Evolutionary conservation across 2,329 filamentous ascomycete species (phyloP), one percentile per base, ranked within the genome.

Genomic region (Fusarium floridanum): DNA sequence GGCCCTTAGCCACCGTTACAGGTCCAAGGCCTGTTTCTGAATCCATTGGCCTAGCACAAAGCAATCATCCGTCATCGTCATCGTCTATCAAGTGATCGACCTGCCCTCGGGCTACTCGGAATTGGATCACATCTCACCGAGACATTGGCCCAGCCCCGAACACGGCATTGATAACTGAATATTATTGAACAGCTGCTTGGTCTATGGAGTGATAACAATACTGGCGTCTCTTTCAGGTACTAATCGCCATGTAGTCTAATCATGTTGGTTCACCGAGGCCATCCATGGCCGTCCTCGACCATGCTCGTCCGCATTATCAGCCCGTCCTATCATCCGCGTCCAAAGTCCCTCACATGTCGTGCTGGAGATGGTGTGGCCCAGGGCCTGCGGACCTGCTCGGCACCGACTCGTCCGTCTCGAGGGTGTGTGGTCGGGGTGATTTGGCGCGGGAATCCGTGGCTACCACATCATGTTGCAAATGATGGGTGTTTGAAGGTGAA

Each of bases 161-260:
- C 53, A 36, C 27, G 32, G 14, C 12, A 10, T 39, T 37, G 22
- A 56, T 55, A 56, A 68, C 39, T 11, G 50, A 67, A 65, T 75
- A 66, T 61, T 60, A 60, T 74, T 75, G 63, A 59, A 56, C 37
- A 61, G 56, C 36, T 22, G 27, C 53, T 34, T 11, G 14, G 56
- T 17, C 61, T 65, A 61, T 72, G 34, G 65, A 70, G 65, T 64
- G 53, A 48, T 74, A 75, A 73, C n/a, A 22, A 74, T 74, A 67
- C 68, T 61, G 72, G 43, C 59, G 72, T 73, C 48, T 56, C 53
- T 64, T 17, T 36, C 59, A 73, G 72, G 72, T 74, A 34, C 45
- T 67, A 66, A 48, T 48, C 37, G 20, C 37, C 55, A 61, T 66
- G 34, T 43, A 22, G 62, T 43, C 29, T 56, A 43, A 32, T 55